Base-by-base conservation (phyloP, 345 rosid species). In the Acer campestre region DNA sequence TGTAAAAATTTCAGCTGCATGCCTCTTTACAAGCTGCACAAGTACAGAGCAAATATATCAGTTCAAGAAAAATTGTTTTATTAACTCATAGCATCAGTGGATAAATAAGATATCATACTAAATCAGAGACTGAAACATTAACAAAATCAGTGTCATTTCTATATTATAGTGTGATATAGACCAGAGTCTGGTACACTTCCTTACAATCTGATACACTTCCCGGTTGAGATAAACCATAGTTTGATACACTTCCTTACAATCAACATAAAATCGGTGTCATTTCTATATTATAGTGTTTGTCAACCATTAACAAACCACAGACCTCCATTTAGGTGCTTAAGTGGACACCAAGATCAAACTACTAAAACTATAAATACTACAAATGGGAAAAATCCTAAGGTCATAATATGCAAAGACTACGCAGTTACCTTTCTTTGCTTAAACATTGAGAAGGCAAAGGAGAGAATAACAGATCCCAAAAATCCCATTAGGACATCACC, bases 401-500 rank as follows among this genome's bases (percentile, higher is more conserved):
- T 48, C 18, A 69, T 23, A 7, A 9, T 51, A 20, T 49, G 61
- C 35, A 18, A 23, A 75, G 55, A 76, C 61, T 17, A 2, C 10
- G 35, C 3, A 48, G 11, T 49, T 80, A 93, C 98, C 98, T 93
- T 93, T 84, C 96, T 89, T 78, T 95, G 98, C 84, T 95, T 89
- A 88, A 95, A 95, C 99, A 93, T 95, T 76, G 99, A 89, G 83
- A 95, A 95, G 56, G 99, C 93, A 61, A 93, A 95, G 67, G 98
- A 93, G 82, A 95, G 93, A 74, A 95, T 95, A 22, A 95, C 98
- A 74, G 98, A 92, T 69, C 98, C 99, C 81, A 93, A 83, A 84
- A 95, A 95, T 61, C 97, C 98, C 98, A 95, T 93, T 71, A 95
- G 82, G 9, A 95, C 80, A 82, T 95, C 98, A 78, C 98, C 98